Evolutionary conservation across 2,329 filamentous ascomycete species (phyloP).

Genomic region (Aspergillus chevalieri): DNA sequence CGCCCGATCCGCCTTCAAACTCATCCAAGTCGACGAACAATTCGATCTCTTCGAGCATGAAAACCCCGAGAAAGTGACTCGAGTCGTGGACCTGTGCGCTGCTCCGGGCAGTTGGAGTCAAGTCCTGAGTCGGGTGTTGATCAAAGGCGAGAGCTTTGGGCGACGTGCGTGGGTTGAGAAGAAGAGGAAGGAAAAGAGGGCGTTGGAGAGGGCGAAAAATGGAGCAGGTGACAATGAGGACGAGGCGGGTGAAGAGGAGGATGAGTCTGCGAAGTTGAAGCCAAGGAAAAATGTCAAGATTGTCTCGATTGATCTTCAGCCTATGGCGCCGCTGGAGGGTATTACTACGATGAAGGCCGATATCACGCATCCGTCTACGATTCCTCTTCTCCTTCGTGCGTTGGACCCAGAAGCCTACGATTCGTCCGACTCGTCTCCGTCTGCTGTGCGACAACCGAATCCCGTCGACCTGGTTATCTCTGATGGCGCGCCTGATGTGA

Average conservation of each 20-base stretch:
- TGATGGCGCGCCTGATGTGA: conserved; percentile 93
- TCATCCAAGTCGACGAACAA: conserved; percentile 91
- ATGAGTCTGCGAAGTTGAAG: conserved; percentile 25
- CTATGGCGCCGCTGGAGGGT: conserved; percentile 87
- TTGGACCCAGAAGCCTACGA: conserved; percentile 66
- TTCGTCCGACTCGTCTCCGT: conserved; percentile 26
- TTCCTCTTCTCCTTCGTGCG: conserved; percentile 78
- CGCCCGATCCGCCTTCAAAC: conserved; percentile 90
- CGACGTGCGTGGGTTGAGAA: conserved; percentile 80
- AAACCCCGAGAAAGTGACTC: conserved; percentile 63
- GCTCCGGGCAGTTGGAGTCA: conserved; percentile 97
- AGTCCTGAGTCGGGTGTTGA: conserved; percentile 85
- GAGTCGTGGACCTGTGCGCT: conserved; percentile 92
- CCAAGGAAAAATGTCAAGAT: conserved; percentile 76
- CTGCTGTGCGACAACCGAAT: conserved; percentile 54
- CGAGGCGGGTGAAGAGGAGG: conserved; percentile 24
- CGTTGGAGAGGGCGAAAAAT: conserved; percentile 17
- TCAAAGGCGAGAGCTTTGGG: conserved; percentile 88
- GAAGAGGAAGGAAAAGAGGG: conserved; percentile 54
- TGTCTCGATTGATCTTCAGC: conserved; percentile 90
- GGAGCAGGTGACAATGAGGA: conserved; percentile 1
- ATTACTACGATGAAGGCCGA: conserved; percentile 90
- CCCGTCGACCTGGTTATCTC: conserved; percentile 91
- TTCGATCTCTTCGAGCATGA: conserved; percentile 78
- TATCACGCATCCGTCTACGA: conserved; percentile 93